These are phyloP conservation scores for Neurospora cerealis DNA, from an alignment of 495 filamentous ascomycete genomes.

Conservation along the genomic window DNA sequence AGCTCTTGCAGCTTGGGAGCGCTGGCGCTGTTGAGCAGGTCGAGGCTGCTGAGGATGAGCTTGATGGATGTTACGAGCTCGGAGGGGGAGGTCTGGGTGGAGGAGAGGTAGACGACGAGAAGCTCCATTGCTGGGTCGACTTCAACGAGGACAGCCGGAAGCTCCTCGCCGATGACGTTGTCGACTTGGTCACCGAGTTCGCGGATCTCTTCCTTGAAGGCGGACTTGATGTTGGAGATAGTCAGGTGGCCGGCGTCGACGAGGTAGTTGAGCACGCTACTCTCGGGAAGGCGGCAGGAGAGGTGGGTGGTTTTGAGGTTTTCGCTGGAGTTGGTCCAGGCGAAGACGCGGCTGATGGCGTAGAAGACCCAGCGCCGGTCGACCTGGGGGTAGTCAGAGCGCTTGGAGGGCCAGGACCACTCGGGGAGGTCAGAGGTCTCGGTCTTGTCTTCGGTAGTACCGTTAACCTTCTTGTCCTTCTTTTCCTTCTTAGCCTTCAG, in stretches of 20 bases:
- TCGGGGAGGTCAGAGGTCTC: conserved; percentile 4
- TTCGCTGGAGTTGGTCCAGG: conserved; percentile 23
- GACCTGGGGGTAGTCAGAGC: conserved; percentile 30
- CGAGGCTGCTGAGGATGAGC: conserved; percentile 41
- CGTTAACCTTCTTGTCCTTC: conserved; percentile 8
- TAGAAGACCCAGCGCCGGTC: conserved; percentile 45
- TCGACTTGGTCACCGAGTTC: conserved; percentile 24
- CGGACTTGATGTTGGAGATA: conserved; percentile 48
- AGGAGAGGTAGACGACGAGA: conserved; percentile 45
- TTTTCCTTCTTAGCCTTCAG: conserved; percentile 8
- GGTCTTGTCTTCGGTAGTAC: neutral
- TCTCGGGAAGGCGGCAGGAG: conserved; percentile 39
- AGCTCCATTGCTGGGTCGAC: conserved; percentile 51
- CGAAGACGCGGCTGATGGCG: conserved; percentile 40
- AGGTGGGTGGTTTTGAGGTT: conserved; percentile 28
- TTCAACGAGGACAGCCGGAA: conserved; percentile 48
- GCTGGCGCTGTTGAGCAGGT: conserved; percentile 29
- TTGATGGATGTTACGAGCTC: conserved; percentile 40
- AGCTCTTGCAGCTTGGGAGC: conserved; percentile 16
- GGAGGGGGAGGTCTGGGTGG: conserved; percentile 34
- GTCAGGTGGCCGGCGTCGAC: conserved; percentile 53
- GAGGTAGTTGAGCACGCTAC: conserved; percentile 50
- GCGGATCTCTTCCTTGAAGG: conserved; percentile 43
- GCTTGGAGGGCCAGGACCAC: conserved; percentile 33
- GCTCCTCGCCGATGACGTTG: conserved; percentile 41